Evolutionary conservation across 129 eudicot genomes (phyloP).

Genomic region (Tagetes erecta): DNA sequence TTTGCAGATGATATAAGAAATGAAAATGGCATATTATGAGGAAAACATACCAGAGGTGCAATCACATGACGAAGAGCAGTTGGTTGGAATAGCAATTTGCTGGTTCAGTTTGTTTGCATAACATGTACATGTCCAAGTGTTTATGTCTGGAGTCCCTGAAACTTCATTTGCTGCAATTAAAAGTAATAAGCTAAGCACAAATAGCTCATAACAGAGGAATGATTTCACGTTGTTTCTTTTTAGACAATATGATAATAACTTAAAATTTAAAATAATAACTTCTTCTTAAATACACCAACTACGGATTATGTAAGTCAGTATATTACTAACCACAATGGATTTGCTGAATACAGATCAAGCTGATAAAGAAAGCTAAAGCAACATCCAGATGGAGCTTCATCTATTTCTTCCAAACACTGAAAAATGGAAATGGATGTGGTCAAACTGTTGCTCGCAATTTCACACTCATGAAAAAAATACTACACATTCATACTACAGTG

Average conservation of each 20-base stretch:
- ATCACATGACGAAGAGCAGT: conserved; percentile 78
- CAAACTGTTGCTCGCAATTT: conserved; percentile 22
- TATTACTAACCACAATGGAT: conserved; percentile 50
- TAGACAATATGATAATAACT: not conserved
- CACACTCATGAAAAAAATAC: not conserved
- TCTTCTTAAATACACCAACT: conserved; percentile 2
- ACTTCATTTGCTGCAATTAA: conserved; percentile 44
- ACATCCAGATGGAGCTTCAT: conserved; percentile 55
- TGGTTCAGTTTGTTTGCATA: conserved; percentile 42
- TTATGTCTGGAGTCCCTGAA: conserved; percentile 43
- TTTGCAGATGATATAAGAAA: not conserved
- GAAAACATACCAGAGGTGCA: conserved; percentile 66
- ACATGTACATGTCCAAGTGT: conserved; percentile 79
- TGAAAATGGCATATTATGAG: not conserved
- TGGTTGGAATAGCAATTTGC: conserved; percentile 32
- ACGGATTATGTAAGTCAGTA: not conserved
- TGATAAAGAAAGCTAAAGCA: conserved; percentile 46
- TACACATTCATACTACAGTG: not conserved
- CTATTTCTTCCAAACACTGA: conserved; percentile 36
- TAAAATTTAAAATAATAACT: conserved; percentile 1
- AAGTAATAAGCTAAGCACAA: conserved; percentile 16
- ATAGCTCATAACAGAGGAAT: not conserved
- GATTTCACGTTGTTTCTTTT: conserved; percentile 5
- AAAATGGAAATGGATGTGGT: conserved; percentile 23
- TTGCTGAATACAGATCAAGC: conserved; percentile 45